phyloP scores from a whole-genome alignment of 2,329 filamentous ascomycete species.

The Sarocladiaceae sp. region DNA sequence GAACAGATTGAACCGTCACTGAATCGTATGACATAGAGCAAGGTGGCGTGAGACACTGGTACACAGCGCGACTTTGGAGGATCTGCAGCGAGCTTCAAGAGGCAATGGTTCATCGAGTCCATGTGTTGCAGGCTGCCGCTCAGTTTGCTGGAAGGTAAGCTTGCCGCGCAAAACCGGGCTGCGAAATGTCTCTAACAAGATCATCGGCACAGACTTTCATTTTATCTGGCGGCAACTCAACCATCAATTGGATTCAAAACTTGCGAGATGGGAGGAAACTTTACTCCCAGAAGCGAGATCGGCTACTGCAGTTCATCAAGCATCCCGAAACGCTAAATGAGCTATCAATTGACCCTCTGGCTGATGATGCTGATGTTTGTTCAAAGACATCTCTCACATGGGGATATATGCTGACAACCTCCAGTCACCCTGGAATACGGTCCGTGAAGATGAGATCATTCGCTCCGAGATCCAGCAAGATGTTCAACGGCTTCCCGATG shows the following conservation, averaged over 20 bases:
- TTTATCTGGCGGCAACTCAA: constrained; percentile 62
- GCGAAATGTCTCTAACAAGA: neutral
- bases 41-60: constrained; percentile 62
- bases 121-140: constrained; percentile 69
- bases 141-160: constrained; percentile 82
- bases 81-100: constrained; percentile 59
- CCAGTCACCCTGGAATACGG: constrained; percentile 85
- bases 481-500: constrained; percentile 88
- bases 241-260: constrained; percentile 60
- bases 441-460: constrained; percentile 76
- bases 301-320: constrained; percentile 75
- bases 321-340: constrained; percentile 72
- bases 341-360: constrained; percentile 72
- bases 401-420: neutral
- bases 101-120: constrained; percentile 53
- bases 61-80: constrained; percentile 50
- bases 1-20: neutral
- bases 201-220: constrained; percentile 62
- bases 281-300: constrained; percentile 66
- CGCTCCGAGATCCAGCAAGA: constrained; percentile 90
- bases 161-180: neutral
- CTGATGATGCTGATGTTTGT: constrained; percentile 62
- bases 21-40: constrained; percentile 36
- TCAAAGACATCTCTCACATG: constrained; percentile 31
- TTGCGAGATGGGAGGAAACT: constrained; percentile 63